Evolutionary conservation across 176 grass and related monocot genomes (phyloP).

Genomic region (Olyra latifolia): DNA sequence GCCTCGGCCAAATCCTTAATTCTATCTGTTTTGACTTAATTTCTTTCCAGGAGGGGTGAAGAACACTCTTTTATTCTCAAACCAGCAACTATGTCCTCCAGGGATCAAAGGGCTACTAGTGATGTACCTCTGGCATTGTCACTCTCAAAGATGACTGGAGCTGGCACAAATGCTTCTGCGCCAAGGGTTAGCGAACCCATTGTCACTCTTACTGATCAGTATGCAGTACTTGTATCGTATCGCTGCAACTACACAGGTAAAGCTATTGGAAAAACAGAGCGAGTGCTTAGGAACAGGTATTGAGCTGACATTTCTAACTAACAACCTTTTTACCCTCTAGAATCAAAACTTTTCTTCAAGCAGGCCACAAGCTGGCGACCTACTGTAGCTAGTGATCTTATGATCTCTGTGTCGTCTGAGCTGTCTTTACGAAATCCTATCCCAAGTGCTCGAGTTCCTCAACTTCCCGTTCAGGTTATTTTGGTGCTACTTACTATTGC

Average conservation of each 20-base stretch:
- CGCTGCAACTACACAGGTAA: constrained; percentile 94
- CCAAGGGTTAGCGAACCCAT: constrained; percentile 47
- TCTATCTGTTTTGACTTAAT: constrained; percentile 12
- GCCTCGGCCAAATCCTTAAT: background rate
- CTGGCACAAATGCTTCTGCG: constrained; percentile 38
- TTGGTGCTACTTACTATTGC: background rate
- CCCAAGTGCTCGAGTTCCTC: constrained; percentile 60
- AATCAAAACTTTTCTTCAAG: constrained; percentile 98
- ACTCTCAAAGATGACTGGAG: constrained; percentile 33
- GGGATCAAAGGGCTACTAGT: constrained; percentile 45
- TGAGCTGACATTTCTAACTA: constrained; percentile 34
- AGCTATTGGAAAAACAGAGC: constrained; percentile 17
- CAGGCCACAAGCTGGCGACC: constrained; percentile 83
- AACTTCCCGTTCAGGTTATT: constrained; percentile 91
- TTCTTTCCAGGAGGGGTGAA: constrained; percentile 74
- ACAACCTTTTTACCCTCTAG: constrained; percentile 42
- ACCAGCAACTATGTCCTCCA: constrained; percentile 56
- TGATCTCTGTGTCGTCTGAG: constrained; percentile 86
- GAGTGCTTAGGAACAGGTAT: constrained; percentile 15
- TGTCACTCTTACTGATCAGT: constrained; percentile 55
- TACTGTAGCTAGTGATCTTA: constrained; percentile 79
- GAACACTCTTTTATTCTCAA: constrained; percentile 99
- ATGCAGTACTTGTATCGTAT: constrained; percentile 88
- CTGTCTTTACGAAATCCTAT: constrained; percentile 53
- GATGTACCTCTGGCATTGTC: constrained; percentile 44